phyloP scores from a whole-genome alignment of 805 yeast species.

The Lachancea mirantina region DNA sequence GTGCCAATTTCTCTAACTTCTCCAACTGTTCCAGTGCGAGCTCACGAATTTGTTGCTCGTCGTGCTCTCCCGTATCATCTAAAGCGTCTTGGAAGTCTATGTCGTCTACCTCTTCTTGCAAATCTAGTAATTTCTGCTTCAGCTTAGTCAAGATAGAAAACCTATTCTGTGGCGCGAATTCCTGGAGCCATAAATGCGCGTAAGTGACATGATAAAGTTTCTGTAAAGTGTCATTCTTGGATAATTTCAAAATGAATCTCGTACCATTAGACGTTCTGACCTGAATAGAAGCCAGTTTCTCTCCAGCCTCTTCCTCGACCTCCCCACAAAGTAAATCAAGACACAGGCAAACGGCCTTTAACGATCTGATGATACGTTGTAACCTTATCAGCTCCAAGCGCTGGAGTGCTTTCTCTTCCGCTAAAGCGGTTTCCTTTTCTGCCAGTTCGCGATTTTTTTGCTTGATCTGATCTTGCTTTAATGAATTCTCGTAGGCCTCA shows the following conservation, averaged over 20 bases:
- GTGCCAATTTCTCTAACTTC: conserved; percentile 24
- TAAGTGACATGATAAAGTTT: conserved; percentile 14
- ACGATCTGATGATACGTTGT: no score
- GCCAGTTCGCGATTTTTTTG: conserved; percentile 37
- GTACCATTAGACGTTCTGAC: conserved; percentile 28
- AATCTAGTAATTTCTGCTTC: conserved; percentile 30
- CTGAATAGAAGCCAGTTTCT: conserved; percentile 23
- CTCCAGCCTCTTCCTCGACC: not conserved
- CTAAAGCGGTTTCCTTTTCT: conserved; percentile 8
- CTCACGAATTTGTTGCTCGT: no score
- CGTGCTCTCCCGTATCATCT: conserved; percentile 11
- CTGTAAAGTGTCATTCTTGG: conserved; percentile 14
- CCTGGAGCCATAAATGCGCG: no score
- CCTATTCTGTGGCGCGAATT: no score
- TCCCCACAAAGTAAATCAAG: no score
- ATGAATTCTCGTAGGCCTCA: conserved; percentile 54
- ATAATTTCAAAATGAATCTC: conserved; percentile 23
- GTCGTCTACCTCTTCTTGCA: conserved; percentile 13
- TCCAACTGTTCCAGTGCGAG: conserved; percentile 14
- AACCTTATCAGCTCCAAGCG: no score
- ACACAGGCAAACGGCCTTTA: no score
- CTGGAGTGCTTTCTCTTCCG: conserved; percentile 7
- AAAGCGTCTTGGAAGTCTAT: conserved; percentile 17
- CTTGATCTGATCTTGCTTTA: conserved; percentile 49
- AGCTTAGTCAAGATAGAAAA: conserved; percentile 29